Conservation (phyloP, 2,329 filamentous ascomycete genomes). For the Corniculantispora saksenae region DNA sequence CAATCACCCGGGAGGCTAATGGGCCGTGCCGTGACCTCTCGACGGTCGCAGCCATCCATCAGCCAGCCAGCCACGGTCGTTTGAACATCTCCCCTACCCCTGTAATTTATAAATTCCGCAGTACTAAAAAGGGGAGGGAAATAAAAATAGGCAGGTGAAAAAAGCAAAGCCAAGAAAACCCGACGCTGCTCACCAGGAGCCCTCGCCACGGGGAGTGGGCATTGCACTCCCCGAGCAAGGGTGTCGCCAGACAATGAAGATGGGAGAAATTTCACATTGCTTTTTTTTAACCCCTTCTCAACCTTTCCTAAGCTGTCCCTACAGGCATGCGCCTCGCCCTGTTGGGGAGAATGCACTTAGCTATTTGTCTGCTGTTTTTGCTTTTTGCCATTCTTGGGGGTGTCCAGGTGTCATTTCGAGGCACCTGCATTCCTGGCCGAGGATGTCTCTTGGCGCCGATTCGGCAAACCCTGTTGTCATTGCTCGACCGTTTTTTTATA, state of each 20-base stretch:
- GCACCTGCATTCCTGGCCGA: background rate
- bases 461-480: background rate
- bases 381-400: background rate
- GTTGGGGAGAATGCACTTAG: background rate
- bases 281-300: constrained; percentile 1
- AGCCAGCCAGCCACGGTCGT: background rate
- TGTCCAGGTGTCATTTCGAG: background rate
- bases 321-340: background rate
- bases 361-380: background rate
- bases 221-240: constrained; percentile 1
- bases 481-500: background rate
- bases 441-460: background rate
- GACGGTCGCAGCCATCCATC: background rate
- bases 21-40: background rate
- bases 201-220: background rate
- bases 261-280: background rate
- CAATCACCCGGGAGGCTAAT: background rate
- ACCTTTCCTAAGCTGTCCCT: background rate
- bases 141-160: background rate
- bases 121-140: background rate
- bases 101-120: background rate
- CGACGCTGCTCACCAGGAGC: background rate
- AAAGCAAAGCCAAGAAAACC: background rate
- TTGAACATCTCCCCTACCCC: background rate
- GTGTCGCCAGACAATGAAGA: background rate